phyloP scores from a whole-genome alignment of 805 yeast genomes.

The Starmerella roubikii region DNA sequence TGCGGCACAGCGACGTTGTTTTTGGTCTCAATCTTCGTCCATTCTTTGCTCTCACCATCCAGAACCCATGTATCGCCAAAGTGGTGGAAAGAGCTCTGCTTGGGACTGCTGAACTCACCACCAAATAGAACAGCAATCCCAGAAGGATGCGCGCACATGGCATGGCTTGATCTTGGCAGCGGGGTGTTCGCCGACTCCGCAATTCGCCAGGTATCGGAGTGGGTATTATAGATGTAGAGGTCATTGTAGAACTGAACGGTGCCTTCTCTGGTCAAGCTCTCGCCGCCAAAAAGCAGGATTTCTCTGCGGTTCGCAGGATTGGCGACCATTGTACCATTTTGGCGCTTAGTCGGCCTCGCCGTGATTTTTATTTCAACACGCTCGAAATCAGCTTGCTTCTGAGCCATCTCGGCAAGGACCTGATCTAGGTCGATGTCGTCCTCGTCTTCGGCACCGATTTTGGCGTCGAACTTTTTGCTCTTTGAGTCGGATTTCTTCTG shows the following conservation, averaged over 20 bases:
- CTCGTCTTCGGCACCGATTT: constrained; percentile 49
- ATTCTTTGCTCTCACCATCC: constrained; percentile 71
- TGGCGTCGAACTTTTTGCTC: constrained; percentile 59
- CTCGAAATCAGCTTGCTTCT: constrained; percentile 66
- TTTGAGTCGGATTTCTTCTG: constrained; percentile 59
- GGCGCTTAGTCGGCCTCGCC: constrained; percentile 50
- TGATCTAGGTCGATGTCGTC: constrained; percentile 80
- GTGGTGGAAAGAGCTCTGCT: constrained; percentile 89
- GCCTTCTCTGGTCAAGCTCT: constrained; percentile 34
- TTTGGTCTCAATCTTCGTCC: constrained; percentile 73
- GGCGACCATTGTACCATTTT: constrained; percentile 62
- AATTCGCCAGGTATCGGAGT: constrained; percentile 68
- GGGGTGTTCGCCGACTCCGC: constrained; percentile 76
- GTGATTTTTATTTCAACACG: constrained; percentile 50
- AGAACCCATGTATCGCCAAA: constrained; percentile 93
- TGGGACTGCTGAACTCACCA: constrained; percentile 94
- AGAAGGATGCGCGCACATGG: constrained; percentile 84
- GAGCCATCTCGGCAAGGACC: constrained; percentile 59
- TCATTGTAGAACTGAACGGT: constrained; percentile 69
- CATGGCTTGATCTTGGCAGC: constrained; percentile 83
- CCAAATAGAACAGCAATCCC: constrained; percentile 82
- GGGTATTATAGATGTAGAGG: constrained; percentile 55
- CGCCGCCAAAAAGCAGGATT: constrained; percentile 83
- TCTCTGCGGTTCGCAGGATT: constrained; percentile 72
- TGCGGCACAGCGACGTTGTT: constrained; percentile 38